Percentiles rank a stretch among this genome's conserved stretches.
Evolutionary conservation across 139 green algal genomes (phyloP).

Genomic region (Micractinium conductrix): DNA sequence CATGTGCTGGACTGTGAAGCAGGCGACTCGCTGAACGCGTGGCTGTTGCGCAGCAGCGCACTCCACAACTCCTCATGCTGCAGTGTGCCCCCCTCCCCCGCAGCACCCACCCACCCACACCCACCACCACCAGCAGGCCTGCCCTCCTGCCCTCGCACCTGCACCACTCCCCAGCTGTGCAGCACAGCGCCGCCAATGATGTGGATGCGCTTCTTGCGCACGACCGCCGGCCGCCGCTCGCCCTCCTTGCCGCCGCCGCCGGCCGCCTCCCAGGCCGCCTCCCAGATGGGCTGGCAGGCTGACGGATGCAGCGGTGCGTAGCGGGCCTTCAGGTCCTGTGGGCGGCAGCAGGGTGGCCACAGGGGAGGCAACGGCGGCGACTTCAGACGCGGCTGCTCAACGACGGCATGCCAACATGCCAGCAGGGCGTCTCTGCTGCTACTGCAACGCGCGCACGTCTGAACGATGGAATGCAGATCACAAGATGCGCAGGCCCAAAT

Average conservation of each 20-base stretch:
- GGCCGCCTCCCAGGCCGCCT: slow-evolving; percentile 40
- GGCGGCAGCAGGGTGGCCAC: not conserved
- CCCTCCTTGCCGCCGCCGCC: slow-evolving; percentile 25
- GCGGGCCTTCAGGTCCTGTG: slow-evolving; percentile 31
- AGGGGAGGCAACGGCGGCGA: no score
- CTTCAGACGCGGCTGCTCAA: no score
- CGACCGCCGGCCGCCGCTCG: not conserved
- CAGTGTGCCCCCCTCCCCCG: no score
- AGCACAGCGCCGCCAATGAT: slow-evolving; percentile 65
- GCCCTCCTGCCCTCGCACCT: slow-evolving; percentile 16
- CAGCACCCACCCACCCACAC: no score
- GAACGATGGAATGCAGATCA: no score
- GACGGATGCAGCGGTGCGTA: slow-evolving; percentile 32
- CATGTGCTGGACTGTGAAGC: no score
- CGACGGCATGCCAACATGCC: not conserved
- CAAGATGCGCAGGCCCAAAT: no score
- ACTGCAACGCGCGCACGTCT: no score
- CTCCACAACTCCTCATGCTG: no score
- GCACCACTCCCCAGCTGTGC: slow-evolving; percentile 61
- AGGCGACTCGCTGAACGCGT: no score
- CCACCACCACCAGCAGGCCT: not conserved
- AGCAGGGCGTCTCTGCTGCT: not conserved
- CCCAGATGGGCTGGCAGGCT: slow-evolving; percentile 45
- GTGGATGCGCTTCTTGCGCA: slow-evolving; percentile 47
- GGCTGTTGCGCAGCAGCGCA: no score